Evolutionary conservation across 495 filamentous ascomycete species (phyloP).

Genomic region (Trichoderma erinaceum): DNA sequence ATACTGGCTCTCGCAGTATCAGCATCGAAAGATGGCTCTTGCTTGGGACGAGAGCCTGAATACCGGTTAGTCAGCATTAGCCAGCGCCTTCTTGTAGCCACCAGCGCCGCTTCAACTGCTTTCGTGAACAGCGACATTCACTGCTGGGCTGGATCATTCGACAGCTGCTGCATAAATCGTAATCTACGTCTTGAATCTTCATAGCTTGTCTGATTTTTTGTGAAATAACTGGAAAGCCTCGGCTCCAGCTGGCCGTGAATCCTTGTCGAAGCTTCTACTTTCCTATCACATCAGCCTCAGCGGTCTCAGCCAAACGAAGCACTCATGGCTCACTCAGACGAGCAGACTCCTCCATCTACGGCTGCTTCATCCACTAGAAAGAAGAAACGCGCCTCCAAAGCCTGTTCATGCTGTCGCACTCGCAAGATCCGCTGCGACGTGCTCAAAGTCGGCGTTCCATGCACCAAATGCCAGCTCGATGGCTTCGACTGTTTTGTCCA

Average conservation of each 20-base stretch:
- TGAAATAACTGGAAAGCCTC: not conserved
- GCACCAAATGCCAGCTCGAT: conserved; percentile 43
- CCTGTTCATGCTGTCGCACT: conserved; percentile 43
- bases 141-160: too few relatives aligned
- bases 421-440: conserved; percentile 49
- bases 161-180: too few relatives aligned
- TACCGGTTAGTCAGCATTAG: too few relatives aligned
- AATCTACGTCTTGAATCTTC: too few relatives aligned
- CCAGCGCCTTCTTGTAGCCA: too few relatives aligned
- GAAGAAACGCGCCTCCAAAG: conserved; percentile 34
- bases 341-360: not conserved
- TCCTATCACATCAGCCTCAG: not conserved
- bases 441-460: conserved; percentile 41
- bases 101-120: too few relatives aligned
- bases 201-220: too few relatives aligned
- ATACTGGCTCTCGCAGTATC: too few relatives aligned
- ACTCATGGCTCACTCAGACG: not conserved
- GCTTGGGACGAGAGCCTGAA: too few relatives aligned
- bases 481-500: conserved; percentile 29
- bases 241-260: not conserved
- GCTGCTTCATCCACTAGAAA: not conserved
- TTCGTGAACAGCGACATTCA: too few relatives aligned
- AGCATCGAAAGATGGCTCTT: too few relatives aligned
- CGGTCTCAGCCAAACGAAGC: not conserved
- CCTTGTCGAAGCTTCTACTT: not conserved